Percentiles rank a stretch among this genome's conserved stretches.
Evolutionary conservation across 2,329 filamentous ascomycete genomes (phyloP).

Genomic region (Penicillium sp.): DNA sequence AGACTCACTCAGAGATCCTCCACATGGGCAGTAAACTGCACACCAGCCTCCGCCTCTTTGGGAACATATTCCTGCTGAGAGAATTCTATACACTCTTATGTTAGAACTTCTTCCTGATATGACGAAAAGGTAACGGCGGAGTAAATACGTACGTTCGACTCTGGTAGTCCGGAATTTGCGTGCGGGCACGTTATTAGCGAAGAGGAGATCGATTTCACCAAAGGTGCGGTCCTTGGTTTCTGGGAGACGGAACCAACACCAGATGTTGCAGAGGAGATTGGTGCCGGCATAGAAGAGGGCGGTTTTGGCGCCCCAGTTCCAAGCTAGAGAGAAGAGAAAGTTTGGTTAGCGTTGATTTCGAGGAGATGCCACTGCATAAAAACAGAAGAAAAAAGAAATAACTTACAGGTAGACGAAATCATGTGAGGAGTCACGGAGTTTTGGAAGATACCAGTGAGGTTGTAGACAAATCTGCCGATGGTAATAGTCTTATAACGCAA

Average conservation of each 20-base stretch:
- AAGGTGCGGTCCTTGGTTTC: slow-evolving; percentile 48
- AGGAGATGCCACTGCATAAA: neutral
- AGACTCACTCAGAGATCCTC: neutral
- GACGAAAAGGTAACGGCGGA: neutral
- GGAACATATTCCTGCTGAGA: slow-evolving; percentile 1
- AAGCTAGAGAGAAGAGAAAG: slow-evolving; percentile 34
- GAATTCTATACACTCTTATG: neutral
- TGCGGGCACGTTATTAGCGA: slow-evolving; percentile 46
- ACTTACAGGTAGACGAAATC: neutral
- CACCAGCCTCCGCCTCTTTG: neutral
- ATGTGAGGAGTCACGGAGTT: slow-evolving; percentile 42
- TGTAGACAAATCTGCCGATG: slow-evolving; percentile 57
- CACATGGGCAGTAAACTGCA: neutral
- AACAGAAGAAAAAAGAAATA: neutral
- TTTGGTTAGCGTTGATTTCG: slow-evolving; percentile 6
- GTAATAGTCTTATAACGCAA: slow-evolving; percentile 55
- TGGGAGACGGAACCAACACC: slow-evolving; percentile 47
- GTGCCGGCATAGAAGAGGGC: slow-evolving; percentile 48
- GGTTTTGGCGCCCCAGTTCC: slow-evolving; percentile 48
- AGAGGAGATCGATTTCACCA: slow-evolving; percentile 51
- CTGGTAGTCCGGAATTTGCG: slow-evolving; percentile 43
- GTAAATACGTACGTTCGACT: slow-evolving; percentile 10
- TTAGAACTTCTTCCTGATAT: neutral
- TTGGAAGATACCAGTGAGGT: slow-evolving; percentile 54
- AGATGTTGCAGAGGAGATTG: slow-evolving; percentile 34